These are phyloP conservation scores for Vairimorpha necatrix DNA, from an alignment of 371 early-diverging fungal species.

Conservation along the genomic window DNA sequence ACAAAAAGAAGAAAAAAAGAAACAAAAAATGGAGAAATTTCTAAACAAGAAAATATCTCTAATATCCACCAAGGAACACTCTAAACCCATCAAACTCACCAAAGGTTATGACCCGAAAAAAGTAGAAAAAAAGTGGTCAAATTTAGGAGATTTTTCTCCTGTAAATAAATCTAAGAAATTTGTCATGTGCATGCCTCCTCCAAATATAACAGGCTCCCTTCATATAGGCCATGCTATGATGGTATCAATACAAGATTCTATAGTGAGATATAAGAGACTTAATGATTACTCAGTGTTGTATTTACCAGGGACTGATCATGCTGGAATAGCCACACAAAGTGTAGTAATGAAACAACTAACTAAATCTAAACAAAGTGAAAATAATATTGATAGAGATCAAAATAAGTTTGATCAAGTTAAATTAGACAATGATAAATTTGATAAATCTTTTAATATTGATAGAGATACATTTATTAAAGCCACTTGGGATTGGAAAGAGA, in stretches of 20 bases:
- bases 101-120: conserved; percentile 75
- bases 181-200: conserved; percentile 90
- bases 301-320: conserved; percentile 96
- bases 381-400: too few species aligned
- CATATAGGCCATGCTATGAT: conserved; percentile 96
- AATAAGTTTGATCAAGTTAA: neutral
- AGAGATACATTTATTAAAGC: conserved; percentile 79
- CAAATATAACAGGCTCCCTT: conserved; percentile 95
- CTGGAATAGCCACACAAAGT: conserved; percentile 93
- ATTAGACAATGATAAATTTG: conserved; percentile 62
- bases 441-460: too few species aligned
- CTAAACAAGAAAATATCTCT: conserved; percentile 74
- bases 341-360: conserved; percentile 90
- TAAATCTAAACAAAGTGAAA: conserved; percentile 72
- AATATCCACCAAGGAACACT: conserved; percentile 20
- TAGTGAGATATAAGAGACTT: conserved; percentile 92
- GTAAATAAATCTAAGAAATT: conserved; percentile 68
- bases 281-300: conserved; percentile 84
- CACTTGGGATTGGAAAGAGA: conserved; percentile 92
- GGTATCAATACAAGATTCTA: conserved; percentile 85
- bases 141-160: conserved; percentile 84
- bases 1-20: conserved; percentile 80
- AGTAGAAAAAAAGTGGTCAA: conserved; percentile 91
- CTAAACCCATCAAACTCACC: conserved; percentile 43
- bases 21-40: conserved; percentile 83